Percentiles rank a stretch among this genome's conserved stretches.
These are phyloP conservation scores for Pythium biforme DNA, from an alignment of 352 stramenopile species.

Conservation along the genomic window DNA sequence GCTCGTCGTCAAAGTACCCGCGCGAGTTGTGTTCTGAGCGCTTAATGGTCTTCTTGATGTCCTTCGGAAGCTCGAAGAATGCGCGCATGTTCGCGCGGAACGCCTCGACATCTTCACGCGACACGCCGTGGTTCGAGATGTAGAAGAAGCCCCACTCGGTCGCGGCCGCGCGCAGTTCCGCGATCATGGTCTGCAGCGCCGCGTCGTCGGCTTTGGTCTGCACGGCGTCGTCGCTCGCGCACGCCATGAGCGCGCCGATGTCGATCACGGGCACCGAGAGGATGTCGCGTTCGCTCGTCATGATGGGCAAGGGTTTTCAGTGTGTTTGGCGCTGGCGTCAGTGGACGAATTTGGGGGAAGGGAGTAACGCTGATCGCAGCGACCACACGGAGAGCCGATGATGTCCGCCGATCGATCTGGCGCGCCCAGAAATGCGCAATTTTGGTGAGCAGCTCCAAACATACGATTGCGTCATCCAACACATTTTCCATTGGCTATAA, in stretches of 20 bases:
- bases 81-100: slow-evolving; percentile 65
- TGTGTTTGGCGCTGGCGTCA: no score
- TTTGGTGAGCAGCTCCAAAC: not conserved
- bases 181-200: slow-evolving; percentile 37
- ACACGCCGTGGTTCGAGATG: slow-evolving; percentile 81
- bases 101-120: slow-evolving; percentile 46
- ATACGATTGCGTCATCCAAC: not conserved
- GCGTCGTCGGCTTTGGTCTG: slow-evolving; percentile 15
- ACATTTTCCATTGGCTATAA: not conserved
- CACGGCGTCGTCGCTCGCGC: slow-evolving; percentile 35
- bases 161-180: slow-evolving; percentile 49
- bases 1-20: slow-evolving; percentile 93
- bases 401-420: not conserved
- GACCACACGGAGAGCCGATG: not conserved
- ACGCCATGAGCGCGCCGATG: slow-evolving; percentile 47
- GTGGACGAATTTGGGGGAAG: no score
- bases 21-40: slow-evolving; percentile 83
- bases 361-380: no score
- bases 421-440: not conserved
- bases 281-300: slow-evolving; percentile 16
- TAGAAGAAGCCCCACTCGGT: slow-evolving; percentile 93
- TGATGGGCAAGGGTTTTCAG: not conserved
- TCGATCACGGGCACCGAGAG: slow-evolving; percentile 48
- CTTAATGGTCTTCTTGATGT: slow-evolving; percentile 51
- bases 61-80: slow-evolving; percentile 84